These are phyloP conservation scores for Rutstroemia sp. DNA, from an alignment of 2,329 filamentous ascomycete genomes.

Conservation along the genomic window DNA sequence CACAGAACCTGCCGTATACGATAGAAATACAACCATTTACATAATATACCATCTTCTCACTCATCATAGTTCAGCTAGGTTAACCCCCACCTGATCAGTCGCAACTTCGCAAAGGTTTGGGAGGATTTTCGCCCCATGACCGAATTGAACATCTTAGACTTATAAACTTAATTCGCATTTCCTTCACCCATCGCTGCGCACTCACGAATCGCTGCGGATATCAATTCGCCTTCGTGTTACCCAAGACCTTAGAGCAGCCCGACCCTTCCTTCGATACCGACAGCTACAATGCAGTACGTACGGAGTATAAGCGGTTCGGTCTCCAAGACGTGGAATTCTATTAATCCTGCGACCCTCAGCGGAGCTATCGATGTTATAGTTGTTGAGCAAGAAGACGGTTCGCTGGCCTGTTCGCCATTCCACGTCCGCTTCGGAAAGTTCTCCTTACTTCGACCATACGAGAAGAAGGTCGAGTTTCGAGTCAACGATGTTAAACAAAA, in stretches of 20 bases:
- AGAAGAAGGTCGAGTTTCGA: conserved; percentile 98
- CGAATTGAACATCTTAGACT: not conserved
- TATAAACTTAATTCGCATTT: not conserved
- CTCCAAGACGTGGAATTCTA: conserved; percentile 98
- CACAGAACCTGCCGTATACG: not conserved
- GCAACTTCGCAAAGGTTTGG: not conserved
- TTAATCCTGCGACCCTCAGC: conserved; percentile 94
- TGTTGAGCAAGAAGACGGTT: conserved; percentile 90
- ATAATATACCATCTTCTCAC: conserved; percentile 1
- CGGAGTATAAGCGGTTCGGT: conserved; percentile 91
- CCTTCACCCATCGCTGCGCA: not conserved
- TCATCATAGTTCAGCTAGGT: not conserved
- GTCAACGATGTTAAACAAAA: conserved; percentile 90
- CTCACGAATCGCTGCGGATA: not conserved
- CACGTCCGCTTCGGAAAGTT: conserved; percentile 99
- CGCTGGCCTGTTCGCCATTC: conserved; percentile 86
- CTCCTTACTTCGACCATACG: conserved; percentile 84
- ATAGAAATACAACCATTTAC: not conserved
- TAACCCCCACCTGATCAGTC: not conserved
- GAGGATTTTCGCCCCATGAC: not conserved
- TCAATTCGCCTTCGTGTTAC: conserved; percentile 3
- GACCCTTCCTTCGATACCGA: not conserved
- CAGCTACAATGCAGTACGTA: conserved; percentile 84
- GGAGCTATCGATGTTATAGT: conserved; percentile 99
- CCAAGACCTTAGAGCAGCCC: not conserved